Evolutionary conservation across 352 stramenopile species (phyloP).

Genomic region (Phytophthora litchii): DNA sequence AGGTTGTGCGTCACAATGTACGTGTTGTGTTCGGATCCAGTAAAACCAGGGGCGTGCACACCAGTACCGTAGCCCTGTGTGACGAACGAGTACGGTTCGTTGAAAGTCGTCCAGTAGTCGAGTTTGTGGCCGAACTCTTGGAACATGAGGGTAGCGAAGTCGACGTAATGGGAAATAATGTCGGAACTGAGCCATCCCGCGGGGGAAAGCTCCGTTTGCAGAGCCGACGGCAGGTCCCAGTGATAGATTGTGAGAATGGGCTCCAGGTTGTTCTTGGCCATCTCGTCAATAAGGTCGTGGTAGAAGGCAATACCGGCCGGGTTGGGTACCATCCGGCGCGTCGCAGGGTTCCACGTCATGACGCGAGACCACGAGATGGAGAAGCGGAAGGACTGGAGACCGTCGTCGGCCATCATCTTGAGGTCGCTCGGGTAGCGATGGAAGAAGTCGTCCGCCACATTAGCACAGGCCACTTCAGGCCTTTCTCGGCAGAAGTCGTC

Average conservation of each 20-base stretch:
- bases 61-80: slow-evolving; percentile 65
- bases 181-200: slow-evolving; percentile 62
- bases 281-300: slow-evolving; percentile 88
- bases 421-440: slow-evolving; percentile 92
- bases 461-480: slow-evolving; percentile 74
- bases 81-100: slow-evolving; percentile 90
- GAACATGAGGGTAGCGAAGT: slow-evolving; percentile 89
- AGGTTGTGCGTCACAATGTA: slow-evolving; percentile 87
- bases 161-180: slow-evolving; percentile 65
- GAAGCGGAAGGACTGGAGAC: slow-evolving; percentile 93
- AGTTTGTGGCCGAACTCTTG: slow-evolving; percentile 93
- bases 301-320: slow-evolving; percentile 91
- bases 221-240: slow-evolving; percentile 91
- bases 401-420: slow-evolving; percentile 89
- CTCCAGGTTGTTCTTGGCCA: slow-evolving; percentile 78
- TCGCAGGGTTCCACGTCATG: slow-evolving; percentile 72
- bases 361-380: slow-evolving; percentile 93
- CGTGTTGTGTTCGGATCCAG: slow-evolving; percentile 39
- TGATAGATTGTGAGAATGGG: slow-evolving; percentile 94
- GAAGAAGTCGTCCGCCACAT: slow-evolving; percentile 95
- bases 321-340: slow-evolving; percentile 72
- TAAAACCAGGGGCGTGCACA: slow-evolving; percentile 44
- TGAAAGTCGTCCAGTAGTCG: slow-evolving; percentile 95
- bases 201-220: slow-evolving; percentile 74
- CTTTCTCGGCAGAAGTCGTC: slow-evolving; percentile 86